phyloP scores from a whole-genome alignment of 371 early-diverging fungal genomes.

The Funneliformis caledonium region DNA sequence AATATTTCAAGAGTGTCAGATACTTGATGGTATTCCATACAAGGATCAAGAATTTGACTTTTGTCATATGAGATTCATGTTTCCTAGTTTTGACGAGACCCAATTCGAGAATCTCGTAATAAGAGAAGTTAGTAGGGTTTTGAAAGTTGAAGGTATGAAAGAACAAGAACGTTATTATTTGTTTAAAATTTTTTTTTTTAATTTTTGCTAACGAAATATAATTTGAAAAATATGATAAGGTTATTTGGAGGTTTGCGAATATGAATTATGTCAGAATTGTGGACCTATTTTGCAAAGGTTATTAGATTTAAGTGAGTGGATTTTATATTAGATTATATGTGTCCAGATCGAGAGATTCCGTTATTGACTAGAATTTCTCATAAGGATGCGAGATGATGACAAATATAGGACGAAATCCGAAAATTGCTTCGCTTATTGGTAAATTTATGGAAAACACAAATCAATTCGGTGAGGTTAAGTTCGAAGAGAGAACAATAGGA shows the following conservation, averaged over 20 bases:
- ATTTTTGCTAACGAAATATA: neutral
- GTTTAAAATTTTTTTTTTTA: neutral
- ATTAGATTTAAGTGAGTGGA: neutral
- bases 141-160: too few relatives aligned
- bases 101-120: conserved; percentile 11
- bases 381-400: conserved; percentile 9
- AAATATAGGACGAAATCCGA: conserved; percentile 5
- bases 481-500: too few relatives aligned
- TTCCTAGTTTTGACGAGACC: neutral
- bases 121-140: neutral
- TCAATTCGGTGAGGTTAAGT: neutral
- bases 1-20: conserved; percentile 6
- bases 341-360: neutral
- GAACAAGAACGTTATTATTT: neutral
- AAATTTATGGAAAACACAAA: neutral
- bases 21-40: conserved; percentile 11
- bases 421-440: conserved; percentile 1
- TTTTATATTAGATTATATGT: too few relatives aligned
- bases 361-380: neutral
- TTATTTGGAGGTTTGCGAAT: conserved; percentile 13
- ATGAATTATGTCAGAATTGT: conserved; percentile 17
- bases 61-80: conserved; percentile 24
- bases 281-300: conserved; percentile 9
- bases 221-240: neutral
- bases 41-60: conserved; percentile 25